Evolutionary conservation across 1,284 basidiomycete genomes (phyloP).

Genomic region (Stygiomarasmius scandens): DNA sequence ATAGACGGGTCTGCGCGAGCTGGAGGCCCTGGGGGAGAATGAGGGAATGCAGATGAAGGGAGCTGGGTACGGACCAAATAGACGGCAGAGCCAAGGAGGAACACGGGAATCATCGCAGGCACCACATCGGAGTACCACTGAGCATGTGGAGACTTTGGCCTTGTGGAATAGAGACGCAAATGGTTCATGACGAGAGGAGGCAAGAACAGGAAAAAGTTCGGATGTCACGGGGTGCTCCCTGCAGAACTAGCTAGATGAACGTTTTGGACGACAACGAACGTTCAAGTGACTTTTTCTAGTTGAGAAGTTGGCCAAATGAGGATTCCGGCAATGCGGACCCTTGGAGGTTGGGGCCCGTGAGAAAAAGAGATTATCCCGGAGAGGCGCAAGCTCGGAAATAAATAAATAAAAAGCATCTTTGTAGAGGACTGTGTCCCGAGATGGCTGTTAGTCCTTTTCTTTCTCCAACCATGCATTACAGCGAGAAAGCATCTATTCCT

Average conservation of each 20-base stretch:
- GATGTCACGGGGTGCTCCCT: not conserved
- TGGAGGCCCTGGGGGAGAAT: conserved; percentile 55
- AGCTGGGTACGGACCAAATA: conserved; percentile 58
- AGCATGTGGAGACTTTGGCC: conserved; percentile 50
- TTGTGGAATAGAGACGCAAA: not conserved
- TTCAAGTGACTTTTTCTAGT: too few relatives aligned
- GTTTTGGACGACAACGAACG: not conserved
- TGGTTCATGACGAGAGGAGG: not conserved
- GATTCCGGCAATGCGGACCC: too few relatives aligned
- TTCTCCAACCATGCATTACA: not conserved
- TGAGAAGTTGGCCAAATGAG: too few relatives aligned
- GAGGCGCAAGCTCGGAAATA: too few relatives aligned
- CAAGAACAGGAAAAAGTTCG: not conserved
- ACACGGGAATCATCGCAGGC: conserved; percentile 77
- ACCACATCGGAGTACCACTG: conserved; percentile 67
- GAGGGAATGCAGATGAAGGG: conserved; percentile 4
- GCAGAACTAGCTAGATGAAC: not conserved
- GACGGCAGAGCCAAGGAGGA: conserved; percentile 73
- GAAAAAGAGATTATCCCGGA: too few relatives aligned
- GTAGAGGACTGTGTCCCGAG: not conserved
- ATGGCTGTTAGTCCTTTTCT: not conserved
- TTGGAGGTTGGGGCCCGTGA: too few relatives aligned
- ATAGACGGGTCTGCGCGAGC: conserved; percentile 59
- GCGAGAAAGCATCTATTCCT: conserved; percentile 15
- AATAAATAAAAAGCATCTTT: too few relatives aligned